Evolutionary conservation across 768 basidiomycete species (phyloP), one percentile per base, ranked within the genome.

Genomic region (Naganishia vaughanmartiniae): DNA sequence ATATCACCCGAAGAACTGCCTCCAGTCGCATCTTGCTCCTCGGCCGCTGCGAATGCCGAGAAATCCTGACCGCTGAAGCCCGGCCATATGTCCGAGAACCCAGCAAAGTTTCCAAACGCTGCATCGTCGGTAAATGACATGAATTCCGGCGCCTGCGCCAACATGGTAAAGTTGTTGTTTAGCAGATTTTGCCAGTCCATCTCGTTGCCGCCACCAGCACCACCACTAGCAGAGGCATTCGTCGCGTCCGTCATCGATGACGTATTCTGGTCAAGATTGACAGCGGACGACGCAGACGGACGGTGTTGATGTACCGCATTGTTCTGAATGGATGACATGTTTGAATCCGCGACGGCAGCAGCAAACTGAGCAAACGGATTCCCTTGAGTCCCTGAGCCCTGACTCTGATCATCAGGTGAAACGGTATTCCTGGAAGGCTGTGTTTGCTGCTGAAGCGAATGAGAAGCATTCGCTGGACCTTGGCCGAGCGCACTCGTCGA

Each of bases 71-170:
- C 51, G 28, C 34, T 66, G 48, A 66, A 66, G 2, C 65, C 65
- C 24, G 65, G 46, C 46, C 48, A 39, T 34, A 54, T 67, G 39
- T 56, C 53, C 54, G 53, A 54, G 36, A 30, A 56, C 4, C 57
- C 57, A 31, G 56, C 56, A 46, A 69, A 46, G 31, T 69, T 69
- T 33, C 68, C 68, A 60, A 69, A 69, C 42, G 66, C 65, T 10
- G 66, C 65, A 56, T 72, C 71, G 51, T 72, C 66, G 15, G 46
- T 48, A 28, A 69, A 69, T 48, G 58, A 70, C 58, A 60, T 70
- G 53, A 65, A 70, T 12, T 57, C 69, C 7, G 69, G 69, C 7
- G 55, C 56, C 21, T 53, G 51, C 4, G 60, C 54, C 11, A 70
- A 31, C 45, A 70, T 70, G 12, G 69, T 70, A 45, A 63, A 63